These are phyloP conservation scores for Mycena crocata DNA, from an alignment of 768 basidiomycete species.

Conservation along the genomic window DNA sequence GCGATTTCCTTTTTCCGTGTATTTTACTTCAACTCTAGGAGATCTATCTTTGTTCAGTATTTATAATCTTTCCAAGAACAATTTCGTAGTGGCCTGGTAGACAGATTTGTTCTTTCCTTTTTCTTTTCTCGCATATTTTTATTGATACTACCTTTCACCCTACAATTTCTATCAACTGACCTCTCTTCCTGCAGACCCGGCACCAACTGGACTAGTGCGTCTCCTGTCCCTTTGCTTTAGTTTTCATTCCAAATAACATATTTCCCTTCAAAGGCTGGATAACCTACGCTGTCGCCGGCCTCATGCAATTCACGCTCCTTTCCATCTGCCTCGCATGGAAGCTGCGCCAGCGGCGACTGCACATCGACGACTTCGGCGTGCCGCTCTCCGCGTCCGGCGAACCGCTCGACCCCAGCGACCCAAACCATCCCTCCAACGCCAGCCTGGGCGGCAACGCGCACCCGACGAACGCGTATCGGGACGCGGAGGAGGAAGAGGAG, in stretches of 20 bases:
- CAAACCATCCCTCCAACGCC: too few species aligned
- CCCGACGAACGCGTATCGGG: constrained; percentile 2
- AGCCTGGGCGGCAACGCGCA: not conserved
- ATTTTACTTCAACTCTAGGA: not conserved
- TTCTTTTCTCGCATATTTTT: constrained; percentile 6
- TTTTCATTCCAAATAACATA: not conserved
- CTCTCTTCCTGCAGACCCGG: constrained; percentile 62
- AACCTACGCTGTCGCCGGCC: constrained; percentile 82
- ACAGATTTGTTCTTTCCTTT: not conserved
- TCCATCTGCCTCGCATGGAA: constrained; percentile 91
- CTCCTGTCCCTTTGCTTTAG: not conserved
- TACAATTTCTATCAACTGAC: not conserved
- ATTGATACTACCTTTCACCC: not conserved
- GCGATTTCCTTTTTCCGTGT: not conserved
- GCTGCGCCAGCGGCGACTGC: constrained; percentile 75
- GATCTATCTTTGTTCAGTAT: not conserved
- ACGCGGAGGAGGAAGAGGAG: constrained; percentile 24
- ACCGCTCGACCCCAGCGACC: too few species aligned
- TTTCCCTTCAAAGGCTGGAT: constrained; percentile 71
- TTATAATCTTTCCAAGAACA: not conserved
- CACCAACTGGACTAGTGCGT: constrained; percentile 86
- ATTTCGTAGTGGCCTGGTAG: not conserved
- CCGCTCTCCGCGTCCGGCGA: constrained; percentile 45
- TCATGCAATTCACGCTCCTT: constrained; percentile 86
- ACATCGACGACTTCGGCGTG: constrained; percentile 91